Percentiles rank a stretch among this genome's conserved stretches.
Evolutionary conservation across 164 flowering plant genomes (phyloP).

Genomic region (Macadamia tetraphylla): DNA sequence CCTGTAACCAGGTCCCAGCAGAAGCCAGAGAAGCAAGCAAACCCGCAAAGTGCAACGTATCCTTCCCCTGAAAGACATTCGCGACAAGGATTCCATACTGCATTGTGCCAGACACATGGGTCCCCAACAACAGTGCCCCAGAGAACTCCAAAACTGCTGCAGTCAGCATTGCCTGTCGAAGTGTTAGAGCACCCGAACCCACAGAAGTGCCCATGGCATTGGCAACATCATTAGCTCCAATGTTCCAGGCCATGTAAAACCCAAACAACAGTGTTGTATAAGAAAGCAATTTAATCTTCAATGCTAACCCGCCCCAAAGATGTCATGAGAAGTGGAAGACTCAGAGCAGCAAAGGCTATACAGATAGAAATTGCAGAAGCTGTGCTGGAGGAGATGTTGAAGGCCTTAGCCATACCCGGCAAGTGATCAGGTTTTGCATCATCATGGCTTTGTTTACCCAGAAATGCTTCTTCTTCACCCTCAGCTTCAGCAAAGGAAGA

Average conservation of each 20-base stretch:
- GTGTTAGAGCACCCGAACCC: conserved; percentile 87
- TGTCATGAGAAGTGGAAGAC: conserved; percentile 52
- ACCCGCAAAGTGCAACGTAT: conserved; percentile 76
- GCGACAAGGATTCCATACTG: conserved; percentile 94
- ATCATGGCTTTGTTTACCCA: conserved; percentile 1
- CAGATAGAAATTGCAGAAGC: conserved; percentile 60
- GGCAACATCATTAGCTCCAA: conserved; percentile 97
- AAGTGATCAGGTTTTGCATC: conserved; percentile 18
- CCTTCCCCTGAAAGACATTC: conserved; percentile 81
- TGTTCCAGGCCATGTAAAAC: conserved; percentile 98
- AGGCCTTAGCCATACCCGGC: conserved; percentile 81
- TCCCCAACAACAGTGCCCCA: conserved; percentile 90
- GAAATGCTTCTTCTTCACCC: conserved; percentile 19
- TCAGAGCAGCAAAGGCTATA: conserved; percentile 63
- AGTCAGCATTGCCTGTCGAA: conserved; percentile 80
- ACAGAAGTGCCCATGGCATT: conserved; percentile 99
- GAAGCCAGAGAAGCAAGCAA: conserved; percentile 91
- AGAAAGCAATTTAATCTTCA: conserved; percentile 62
- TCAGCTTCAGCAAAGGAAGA: conserved; percentile 62
- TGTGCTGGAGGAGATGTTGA: conserved; percentile 60
- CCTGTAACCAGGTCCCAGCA: conserved; percentile 99
- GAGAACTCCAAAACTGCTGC: conserved; percentile 93
- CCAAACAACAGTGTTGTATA: conserved; percentile 72
- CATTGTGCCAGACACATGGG: conserved; percentile 93
- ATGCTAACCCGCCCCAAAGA: conserved; percentile 50